Evolutionary conservation across 441 rosid species (phyloP).

Genomic region (Gossypium lobatum): DNA sequence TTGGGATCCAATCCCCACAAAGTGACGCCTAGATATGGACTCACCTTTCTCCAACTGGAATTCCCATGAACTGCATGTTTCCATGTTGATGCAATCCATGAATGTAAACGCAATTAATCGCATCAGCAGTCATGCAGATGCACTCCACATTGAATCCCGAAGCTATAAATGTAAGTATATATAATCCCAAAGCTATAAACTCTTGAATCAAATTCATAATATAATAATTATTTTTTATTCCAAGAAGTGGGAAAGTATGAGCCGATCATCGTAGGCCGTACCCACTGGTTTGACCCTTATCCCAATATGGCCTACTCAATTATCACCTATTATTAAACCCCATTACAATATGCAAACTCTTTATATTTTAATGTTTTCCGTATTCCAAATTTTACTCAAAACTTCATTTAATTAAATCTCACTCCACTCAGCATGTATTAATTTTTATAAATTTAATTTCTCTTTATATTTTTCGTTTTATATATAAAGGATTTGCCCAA

Average conservation of each 20-base stretch:
- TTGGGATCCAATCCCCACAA: conserved; percentile 20
- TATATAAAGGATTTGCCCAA: too few species aligned
- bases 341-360: conserved; percentile 10
- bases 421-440: too few species aligned
- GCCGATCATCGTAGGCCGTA: too few species aligned
- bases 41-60: conserved; percentile 1
- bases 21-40: conserved; percentile 7
- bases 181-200: too few species aligned
- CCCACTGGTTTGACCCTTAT: conserved; percentile 26
- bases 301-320: conserved; percentile 32
- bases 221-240: not conserved
- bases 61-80: not conserved
- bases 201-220: too few species aligned
- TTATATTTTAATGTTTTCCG: too few species aligned
- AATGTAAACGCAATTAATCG: not conserved
- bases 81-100: not conserved
- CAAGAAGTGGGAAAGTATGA: too few species aligned
- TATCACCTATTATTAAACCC: conserved; percentile 33
- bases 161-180: not conserved
- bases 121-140: not conserved
- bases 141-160: not conserved
- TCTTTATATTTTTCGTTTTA: too few species aligned
- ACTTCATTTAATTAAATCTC: too few species aligned
- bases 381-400: too few species aligned
- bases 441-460: too few species aligned